These are phyloP conservation scores for Ophiostoma montium DNA, from an alignment of 2,329 filamentous ascomycete genomes.

Conservation along the genomic window DNA sequence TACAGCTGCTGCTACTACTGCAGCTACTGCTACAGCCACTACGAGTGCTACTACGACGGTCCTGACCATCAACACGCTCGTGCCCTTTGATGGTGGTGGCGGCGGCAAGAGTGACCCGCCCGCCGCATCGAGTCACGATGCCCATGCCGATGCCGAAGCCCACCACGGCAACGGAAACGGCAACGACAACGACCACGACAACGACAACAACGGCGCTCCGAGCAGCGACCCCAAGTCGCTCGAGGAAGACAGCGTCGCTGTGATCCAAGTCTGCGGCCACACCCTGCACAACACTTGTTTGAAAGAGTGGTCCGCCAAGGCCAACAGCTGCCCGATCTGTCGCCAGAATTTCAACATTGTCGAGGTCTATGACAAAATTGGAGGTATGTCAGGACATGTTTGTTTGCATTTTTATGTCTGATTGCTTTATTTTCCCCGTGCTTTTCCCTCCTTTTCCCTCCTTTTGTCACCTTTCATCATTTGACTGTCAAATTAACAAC, in stretches of 20 bases:
- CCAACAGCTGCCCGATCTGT: constrained; percentile 96
- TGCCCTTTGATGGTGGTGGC: background rate
- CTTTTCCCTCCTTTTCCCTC: background rate
- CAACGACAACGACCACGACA: too few relatives aligned
- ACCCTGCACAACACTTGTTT: constrained; percentile 86
- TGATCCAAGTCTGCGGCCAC: constrained; percentile 70
- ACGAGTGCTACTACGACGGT: constrained; percentile 1
- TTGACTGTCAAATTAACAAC: too few relatives aligned
- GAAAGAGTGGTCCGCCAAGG: constrained; percentile 86
- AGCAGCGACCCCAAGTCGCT: constrained; percentile 8
- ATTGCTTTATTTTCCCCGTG: background rate
- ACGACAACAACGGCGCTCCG: too few relatives aligned
- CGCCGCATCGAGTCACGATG: background rate
- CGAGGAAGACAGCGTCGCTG: constrained; percentile 35
- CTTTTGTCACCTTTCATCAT: too few relatives aligned
- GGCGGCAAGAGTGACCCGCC: background rate
- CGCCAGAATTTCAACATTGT: constrained; percentile 83
- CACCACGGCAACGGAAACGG: too few relatives aligned
- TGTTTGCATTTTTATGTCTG: background rate
- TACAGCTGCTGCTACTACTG: background rate
- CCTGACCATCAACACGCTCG: background rate
- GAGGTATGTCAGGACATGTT: constrained; percentile 38
- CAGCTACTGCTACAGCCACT: constrained; percentile 1
- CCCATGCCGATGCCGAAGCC: constrained; percentile 7
- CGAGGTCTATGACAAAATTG: constrained; percentile 63